These are phyloP conservation scores for Suillus americanus DNA, from an alignment of 768 basidiomycete species.

Conservation along the genomic window DNA sequence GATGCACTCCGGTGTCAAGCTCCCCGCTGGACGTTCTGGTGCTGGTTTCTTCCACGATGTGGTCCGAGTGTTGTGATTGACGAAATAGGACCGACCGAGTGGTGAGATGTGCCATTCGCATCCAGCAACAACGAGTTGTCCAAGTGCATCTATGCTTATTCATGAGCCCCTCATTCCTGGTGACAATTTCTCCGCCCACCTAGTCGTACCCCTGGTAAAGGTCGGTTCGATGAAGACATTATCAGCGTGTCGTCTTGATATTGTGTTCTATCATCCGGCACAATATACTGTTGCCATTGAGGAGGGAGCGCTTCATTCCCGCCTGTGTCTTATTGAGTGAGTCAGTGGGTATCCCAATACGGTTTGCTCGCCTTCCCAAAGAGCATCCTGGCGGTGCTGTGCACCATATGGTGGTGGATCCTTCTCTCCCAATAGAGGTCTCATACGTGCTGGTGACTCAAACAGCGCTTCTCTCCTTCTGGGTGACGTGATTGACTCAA, in stretches of 20 bases:
- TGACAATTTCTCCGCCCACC: neutral
- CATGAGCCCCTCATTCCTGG: neutral
- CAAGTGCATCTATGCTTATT: neutral
- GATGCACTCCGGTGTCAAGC: neutral
- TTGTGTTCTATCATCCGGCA: accelerated
- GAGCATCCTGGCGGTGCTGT: neutral
- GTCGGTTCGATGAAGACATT: neutral
- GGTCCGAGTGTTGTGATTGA: neutral
- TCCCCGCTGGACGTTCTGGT: neutral
- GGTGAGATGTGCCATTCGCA: conserved; percentile 3
- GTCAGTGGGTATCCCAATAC: neutral
- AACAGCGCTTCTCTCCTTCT: neutral
- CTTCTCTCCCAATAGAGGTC: neutral
- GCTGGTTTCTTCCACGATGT: neutral
- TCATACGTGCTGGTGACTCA: neutral
- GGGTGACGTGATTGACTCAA: neutral
- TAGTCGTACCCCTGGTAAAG: neutral
- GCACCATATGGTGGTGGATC: neutral
- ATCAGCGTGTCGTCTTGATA: neutral
- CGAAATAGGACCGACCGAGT: neutral
- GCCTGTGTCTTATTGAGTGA: neutral
- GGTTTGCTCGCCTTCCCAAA: neutral
- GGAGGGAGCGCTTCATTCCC: neutral
- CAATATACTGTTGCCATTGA: neutral
- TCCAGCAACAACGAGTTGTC: neutral